These are phyloP conservation scores for Pythium rhizo-oryzae DNA, from an alignment of 352 stramenopile genomes.

Conservation along the genomic window DNA sequence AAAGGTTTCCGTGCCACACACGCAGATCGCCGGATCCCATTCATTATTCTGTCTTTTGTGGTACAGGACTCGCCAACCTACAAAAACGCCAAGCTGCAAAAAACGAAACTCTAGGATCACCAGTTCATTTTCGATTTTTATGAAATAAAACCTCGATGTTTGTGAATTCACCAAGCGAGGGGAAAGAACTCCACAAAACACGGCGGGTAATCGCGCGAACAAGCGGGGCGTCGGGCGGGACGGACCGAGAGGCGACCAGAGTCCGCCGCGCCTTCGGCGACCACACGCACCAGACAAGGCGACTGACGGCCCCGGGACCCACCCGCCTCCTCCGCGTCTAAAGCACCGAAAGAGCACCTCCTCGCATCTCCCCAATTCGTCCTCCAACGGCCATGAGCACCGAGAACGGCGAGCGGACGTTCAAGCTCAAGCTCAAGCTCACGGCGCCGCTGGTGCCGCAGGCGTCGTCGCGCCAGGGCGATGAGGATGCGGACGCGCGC, in stretches of 20 bases:
- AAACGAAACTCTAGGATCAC: background rate
- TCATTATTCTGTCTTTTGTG: constrained; percentile 21
- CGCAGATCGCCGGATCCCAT: background rate
- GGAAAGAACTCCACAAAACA: constrained; percentile 17
- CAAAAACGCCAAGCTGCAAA: constrained; percentile 10
- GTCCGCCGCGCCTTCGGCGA: too few relatives aligned
- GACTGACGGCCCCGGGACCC: too few relatives aligned
- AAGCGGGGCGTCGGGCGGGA: background rate
- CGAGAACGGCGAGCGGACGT: constrained; percentile 22
- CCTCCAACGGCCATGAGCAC: constrained; percentile 36
- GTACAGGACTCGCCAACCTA: background rate
- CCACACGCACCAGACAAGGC: background rate
- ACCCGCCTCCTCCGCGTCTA: background rate
- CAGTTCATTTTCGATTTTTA: background rate
- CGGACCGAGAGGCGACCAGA: background rate
- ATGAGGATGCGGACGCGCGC: constrained; percentile 22
- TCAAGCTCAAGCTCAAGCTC: constrained; percentile 69
- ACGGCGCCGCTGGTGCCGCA: constrained; percentile 31
- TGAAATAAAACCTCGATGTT: constrained; percentile 1
- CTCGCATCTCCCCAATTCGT: background rate
- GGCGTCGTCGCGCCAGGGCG: constrained; percentile 12
- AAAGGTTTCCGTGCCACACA: constrained; percentile 21
- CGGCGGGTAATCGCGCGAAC: constrained; percentile 5
- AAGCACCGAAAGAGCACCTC: background rate
- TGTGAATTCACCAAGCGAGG: constrained; percentile 8